Evolutionary conservation across 2,329 filamentous ascomycete species (phyloP).

Genomic region (Aspergillus aculeatus): DNA sequence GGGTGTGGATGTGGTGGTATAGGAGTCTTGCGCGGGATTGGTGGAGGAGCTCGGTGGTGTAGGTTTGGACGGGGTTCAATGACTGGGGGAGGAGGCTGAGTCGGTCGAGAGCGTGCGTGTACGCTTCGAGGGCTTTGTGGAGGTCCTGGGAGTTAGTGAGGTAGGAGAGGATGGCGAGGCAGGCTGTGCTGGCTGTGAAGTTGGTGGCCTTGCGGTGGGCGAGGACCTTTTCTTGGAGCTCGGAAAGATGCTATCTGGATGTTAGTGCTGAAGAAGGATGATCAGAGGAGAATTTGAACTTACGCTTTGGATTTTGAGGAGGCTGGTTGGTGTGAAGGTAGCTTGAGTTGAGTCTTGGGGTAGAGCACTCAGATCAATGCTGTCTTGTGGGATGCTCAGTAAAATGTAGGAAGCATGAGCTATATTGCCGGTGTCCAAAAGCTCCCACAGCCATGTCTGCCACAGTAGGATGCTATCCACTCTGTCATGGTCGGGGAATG

Average conservation of each 20-base stretch:
- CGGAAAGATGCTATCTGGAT: slow-evolving; percentile 51
- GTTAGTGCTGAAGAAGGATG: slow-evolving; percentile 46
- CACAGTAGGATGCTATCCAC: slow-evolving; percentile 51
- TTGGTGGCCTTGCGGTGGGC: slow-evolving; percentile 49
- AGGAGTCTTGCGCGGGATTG: slow-evolving; percentile 68
- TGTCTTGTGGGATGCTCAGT: slow-evolving; percentile 39
- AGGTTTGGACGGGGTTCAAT: slow-evolving; percentile 28
- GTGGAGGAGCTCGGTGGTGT: slow-evolving; percentile 60
- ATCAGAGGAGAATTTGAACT: slow-evolving; percentile 18
- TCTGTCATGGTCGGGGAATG: slow-evolving; percentile 35
- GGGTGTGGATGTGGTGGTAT: slow-evolving; percentile 61
- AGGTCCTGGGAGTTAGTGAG: slow-evolving; percentile 48
- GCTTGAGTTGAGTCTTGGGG: slow-evolving; percentile 16
- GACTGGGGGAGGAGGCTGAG: slow-evolving; percentile 44
- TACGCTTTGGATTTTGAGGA: slow-evolving; percentile 42
- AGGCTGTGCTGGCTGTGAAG: slow-evolving; percentile 60
- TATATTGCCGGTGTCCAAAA: slow-evolving; percentile 50
- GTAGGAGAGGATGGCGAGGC: slow-evolving; percentile 67
- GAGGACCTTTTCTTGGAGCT: slow-evolving; percentile 57
- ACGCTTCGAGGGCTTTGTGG: slow-evolving; percentile 38
- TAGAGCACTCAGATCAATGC: slow-evolving; percentile 32
- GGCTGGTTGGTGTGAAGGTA: slow-evolving; percentile 31
- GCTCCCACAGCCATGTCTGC: slow-evolving; percentile 67
- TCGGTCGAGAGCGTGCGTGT: slow-evolving; percentile 46
- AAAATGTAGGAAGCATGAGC: slow-evolving; percentile 40